Base-by-base conservation (phyloP, 1,284 basidiomycete genomes). In the Ceratobasidium sp. region DNA sequence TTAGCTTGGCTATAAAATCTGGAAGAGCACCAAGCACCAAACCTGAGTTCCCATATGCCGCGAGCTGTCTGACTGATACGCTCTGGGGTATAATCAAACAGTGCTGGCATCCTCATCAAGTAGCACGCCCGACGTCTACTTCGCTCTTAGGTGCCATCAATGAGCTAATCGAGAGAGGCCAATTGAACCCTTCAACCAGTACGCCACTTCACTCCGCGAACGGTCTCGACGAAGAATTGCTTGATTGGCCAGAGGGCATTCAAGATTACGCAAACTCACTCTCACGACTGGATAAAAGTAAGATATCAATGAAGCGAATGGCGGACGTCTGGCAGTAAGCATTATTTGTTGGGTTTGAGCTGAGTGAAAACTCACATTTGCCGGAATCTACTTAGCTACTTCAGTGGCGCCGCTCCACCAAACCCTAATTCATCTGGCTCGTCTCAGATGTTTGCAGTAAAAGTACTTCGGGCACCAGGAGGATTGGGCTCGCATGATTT, bases 291-390 rank as follows among this genome's bases (percentile, higher is more conserved):
- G 28, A 70, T 13, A 70, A 40, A 18, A 58, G 42, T 6, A 70
- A 42, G 33, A 55, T 70, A 33, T 70, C 68, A 55, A 33, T 42
- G 28, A 33, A 40, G 33, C 46, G 53, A 26, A 40, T 70, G 68
- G 68, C 68, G 9, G 68, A 70, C 28, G 68, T 70, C 12, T 70
- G 68, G 68, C 28, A 55, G 68, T 70, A 53, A 70, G 68, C 55
- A 12, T 26, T 26, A 5, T 49, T 49, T 18, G 18, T 49, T 18
- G 18, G 46, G 10, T 49, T 49, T 3, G 1, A 33, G 33, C 46
- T 18, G 46, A 49, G 46, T 18, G 7, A 49, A 12, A 49, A 10
- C 18, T 12, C 12, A 18, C 46, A 49, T 49, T 12, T 12, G 10
- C 46, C 18, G 18, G 46, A 12, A 10, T 49, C 46, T 18, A 12